These are phyloP conservation scores for Globisporangium cylindrosporum DNA, from an alignment of 352 stramenopile species.

Conservation along the genomic window DNA sequence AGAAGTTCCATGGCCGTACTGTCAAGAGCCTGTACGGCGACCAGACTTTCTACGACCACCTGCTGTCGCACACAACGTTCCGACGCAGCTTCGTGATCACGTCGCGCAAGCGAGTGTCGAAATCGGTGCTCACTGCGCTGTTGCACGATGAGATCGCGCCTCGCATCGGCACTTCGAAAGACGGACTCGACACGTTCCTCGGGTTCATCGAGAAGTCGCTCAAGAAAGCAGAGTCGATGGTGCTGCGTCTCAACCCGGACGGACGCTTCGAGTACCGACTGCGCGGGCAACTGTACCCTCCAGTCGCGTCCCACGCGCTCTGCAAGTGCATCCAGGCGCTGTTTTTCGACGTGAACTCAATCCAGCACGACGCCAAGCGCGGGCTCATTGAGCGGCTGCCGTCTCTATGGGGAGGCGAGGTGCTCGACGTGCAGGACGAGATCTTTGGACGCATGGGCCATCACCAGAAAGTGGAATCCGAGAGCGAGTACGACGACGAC, in stretches of 20 bases:
- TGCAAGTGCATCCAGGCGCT: conserved; percentile 69
- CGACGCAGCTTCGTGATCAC: conserved; percentile 76
- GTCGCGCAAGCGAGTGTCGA: conserved; percentile 73
- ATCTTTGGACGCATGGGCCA: conserved; percentile 45
- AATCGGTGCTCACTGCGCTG: conserved; percentile 62
- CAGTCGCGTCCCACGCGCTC: conserved; percentile 61
- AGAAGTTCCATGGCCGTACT: conserved; percentile 48
- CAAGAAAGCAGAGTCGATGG: conserved; percentile 79
- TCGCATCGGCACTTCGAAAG: conserved; percentile 53
- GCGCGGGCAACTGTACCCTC: conserved; percentile 63
- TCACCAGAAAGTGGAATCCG: conserved; percentile 34
- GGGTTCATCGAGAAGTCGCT: conserved; percentile 81
- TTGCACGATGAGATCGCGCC: conserved; percentile 69
- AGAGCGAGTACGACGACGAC: conserved; percentile 51
- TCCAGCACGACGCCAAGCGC: conserved; percentile 77
- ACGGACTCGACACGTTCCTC: conserved; percentile 57
- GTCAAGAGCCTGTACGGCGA: conserved; percentile 71
- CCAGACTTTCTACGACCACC: conserved; percentile 69
- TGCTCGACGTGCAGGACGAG: conserved; percentile 60
- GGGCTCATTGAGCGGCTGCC: conserved; percentile 68
- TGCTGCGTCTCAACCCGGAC: conserved; percentile 64
- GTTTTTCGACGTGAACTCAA: conserved; percentile 81
- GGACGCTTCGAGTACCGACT: conserved; percentile 67
- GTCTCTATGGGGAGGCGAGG: conserved; percentile 66
- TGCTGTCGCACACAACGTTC: conserved; percentile 59